Base-by-base conservation (phyloP, 2,329 filamentous ascomycete species). In the Epichloe elymi region DNA sequence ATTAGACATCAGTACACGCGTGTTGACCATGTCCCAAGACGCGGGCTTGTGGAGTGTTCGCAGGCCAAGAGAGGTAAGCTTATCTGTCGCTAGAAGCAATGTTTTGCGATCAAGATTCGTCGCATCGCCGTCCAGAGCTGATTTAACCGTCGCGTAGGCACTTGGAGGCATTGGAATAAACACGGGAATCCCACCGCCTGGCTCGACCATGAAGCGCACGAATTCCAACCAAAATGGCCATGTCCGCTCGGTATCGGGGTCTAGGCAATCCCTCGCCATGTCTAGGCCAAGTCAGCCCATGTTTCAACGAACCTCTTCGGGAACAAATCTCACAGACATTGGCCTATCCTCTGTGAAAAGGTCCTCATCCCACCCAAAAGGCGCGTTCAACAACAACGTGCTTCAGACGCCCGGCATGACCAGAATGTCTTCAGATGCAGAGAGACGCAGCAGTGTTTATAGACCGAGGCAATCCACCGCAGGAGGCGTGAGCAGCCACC, bases 171-270 rank as follows among this genome's bases (percentile, higher is more conserved):
- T 95, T 63, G 91, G 82, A 65, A 81, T 83, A 66, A 91, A 89
- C 67, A 86, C 86, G 19, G 80, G 82, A 20, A 87, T 98, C 56
- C 93, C 93, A 19, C 88, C 95, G 70, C 91, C 93, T 8, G 79
- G 86, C 30, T 97, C 91, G 40, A 88, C 89, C 40, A 85, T 98
- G 78, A 98, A 98, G 74, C 87, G 93, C 66, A 86, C 87, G 33
- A 93, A 83, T 63, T 90, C 88, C 3, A 52, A 38, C 12, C 82
- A 82, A 59, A 82, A 81, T 51, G 82, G 84, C 64, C 87, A 95
- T 73, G 81, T 74, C 58, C 88, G 91, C 59, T 88, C 88, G 30
- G 80, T 87, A 60, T 95, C 90, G 55, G 85, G 84, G 63, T 85
- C 83, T 64, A 82, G 86, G 61, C 85, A 94, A 66, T 91, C 90